These are phyloP conservation scores for Exophiala mesophila DNA, from an alignment of 2,329 filamentous ascomycete species.

Conservation along the genomic window DNA sequence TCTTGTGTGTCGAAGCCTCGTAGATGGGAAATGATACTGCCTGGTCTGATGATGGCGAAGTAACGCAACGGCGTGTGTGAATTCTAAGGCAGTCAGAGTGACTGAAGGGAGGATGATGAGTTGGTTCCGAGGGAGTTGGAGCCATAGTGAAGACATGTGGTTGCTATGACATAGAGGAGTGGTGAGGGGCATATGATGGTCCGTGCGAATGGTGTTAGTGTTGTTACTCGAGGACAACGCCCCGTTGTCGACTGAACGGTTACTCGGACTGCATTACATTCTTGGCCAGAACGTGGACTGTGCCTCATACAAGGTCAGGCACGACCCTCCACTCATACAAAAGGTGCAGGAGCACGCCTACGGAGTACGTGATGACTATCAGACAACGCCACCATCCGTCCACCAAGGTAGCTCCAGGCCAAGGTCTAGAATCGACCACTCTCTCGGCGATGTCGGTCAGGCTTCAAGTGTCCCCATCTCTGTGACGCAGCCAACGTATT, in stretches of 20 bases:
- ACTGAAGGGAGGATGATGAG: constrained; percentile 8
- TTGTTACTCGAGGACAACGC: constrained; percentile 12
- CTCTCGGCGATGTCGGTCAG: constrained; percentile 27
- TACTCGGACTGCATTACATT: constrained; percentile 4
- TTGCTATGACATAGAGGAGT: constrained; percentile 26
- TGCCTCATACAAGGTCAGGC: constrained; percentile 9
- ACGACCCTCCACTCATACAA: too few relatives aligned
- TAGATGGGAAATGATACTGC: too few relatives aligned
- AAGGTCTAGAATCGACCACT: constrained; percentile 28
- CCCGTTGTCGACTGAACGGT: constrained; percentile 8
- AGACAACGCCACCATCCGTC: too few relatives aligned
- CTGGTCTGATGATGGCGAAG: too few relatives aligned
- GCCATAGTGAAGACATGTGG: constrained; percentile 19
- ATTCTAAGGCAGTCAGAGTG: too few relatives aligned
- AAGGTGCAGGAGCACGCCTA: too few relatives aligned
- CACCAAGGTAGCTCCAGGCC: too few relatives aligned
- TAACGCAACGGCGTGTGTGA: too few relatives aligned
- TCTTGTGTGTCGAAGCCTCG: too few relatives aligned
- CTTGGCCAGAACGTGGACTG: not conserved
- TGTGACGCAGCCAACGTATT: constrained; percentile 33
- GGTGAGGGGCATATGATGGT: constrained; percentile 21
- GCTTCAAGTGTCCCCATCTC: constrained; percentile 31
- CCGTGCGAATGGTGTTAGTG: constrained; percentile 14
- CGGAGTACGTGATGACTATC: too few relatives aligned
- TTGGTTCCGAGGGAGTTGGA: constrained; percentile 7